These are phyloP conservation scores for Saccharomycopsis crataegensis DNA, from an alignment of 1,139 yeast species.

Conservation along the genomic window DNA sequence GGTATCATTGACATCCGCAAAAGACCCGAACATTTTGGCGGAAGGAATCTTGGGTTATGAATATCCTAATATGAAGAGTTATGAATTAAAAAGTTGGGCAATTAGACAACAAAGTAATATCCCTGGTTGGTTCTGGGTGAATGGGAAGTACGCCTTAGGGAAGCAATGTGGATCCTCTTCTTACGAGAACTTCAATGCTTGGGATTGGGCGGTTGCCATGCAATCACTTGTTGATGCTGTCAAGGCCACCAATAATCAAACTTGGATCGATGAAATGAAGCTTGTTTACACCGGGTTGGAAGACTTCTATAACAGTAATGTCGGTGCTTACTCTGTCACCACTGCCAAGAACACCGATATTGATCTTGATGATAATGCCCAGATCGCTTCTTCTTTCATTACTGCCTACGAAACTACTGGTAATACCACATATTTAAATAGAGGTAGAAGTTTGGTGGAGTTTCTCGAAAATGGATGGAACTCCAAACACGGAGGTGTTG, in stretches of 20 bases:
- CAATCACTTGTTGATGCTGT: constrained; percentile 14
- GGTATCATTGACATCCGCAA: too few species aligned
- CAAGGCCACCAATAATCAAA: constrained; percentile 2
- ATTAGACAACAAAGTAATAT: background rate
- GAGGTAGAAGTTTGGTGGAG: constrained; percentile 47
- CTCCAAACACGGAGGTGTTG: constrained; percentile 48
- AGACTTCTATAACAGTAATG: constrained; percentile 3
- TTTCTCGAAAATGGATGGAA: constrained; percentile 67
- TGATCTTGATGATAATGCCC: constrained; percentile 73
- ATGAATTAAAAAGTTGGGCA: background rate
- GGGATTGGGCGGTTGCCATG: constrained; percentile 13
- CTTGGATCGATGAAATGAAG: constrained; percentile 2
- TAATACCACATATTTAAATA: constrained; percentile 44
- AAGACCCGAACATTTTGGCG: background rate
- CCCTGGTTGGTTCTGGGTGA: background rate
- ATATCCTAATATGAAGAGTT: background rate
- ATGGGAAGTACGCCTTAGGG: background rate
- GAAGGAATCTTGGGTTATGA: constrained; percentile 4
- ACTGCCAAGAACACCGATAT: constrained; percentile 35
- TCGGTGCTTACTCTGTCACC: constrained; percentile 9
- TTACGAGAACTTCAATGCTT: constrained; percentile 3
- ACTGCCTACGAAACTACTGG: constrained; percentile 67
- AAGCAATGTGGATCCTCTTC: background rate
- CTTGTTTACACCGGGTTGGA: constrained; percentile 6
- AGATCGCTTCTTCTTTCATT: constrained; percentile 58